A percentile compares a stretch with the other conserved stretches of the same genome.
These are phyloP conservation scores for Cucurbita ficifolia DNA, from an alignment of 306 rosid species.

Conservation along the genomic window DNA sequence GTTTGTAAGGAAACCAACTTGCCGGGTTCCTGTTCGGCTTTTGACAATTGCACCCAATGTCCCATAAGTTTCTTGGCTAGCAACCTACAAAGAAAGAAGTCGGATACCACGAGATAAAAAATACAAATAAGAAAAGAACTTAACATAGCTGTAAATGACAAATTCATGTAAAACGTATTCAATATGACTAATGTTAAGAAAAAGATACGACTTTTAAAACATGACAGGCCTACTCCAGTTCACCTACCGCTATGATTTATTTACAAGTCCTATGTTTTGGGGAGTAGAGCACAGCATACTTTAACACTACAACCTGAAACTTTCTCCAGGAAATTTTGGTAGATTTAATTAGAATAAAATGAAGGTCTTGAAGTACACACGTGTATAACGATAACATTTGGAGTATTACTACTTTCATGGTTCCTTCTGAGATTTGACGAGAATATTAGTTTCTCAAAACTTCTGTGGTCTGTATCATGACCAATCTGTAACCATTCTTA, in stretches of 20 bases:
- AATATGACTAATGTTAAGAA: background rate
- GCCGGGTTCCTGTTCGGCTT: slow-evolving; percentile 81
- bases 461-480: background rate
- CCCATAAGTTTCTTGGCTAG: slow-evolving; percentile 94
- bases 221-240: background rate
- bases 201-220: background rate
- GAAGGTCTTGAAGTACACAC: background rate
- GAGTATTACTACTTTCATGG: background rate
- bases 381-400: background rate
- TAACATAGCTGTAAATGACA: background rate
- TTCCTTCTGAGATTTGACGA: background rate
- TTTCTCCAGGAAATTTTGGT: background rate
- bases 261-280: background rate
- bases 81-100: slow-evolving; percentile 53
- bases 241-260: background rate
- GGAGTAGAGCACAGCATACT: background rate
- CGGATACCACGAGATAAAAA: background rate
- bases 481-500: background rate
- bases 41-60: slow-evolving; percentile 93
- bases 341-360: background rate
- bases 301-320: background rate
- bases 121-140: background rate
- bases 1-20: slow-evolving; percentile 93
- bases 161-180: background rate
- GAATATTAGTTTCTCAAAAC: background rate